phyloP scores from a whole-genome alignment of 805 yeast genomes.

The Kodamaea laetipori region DNA sequence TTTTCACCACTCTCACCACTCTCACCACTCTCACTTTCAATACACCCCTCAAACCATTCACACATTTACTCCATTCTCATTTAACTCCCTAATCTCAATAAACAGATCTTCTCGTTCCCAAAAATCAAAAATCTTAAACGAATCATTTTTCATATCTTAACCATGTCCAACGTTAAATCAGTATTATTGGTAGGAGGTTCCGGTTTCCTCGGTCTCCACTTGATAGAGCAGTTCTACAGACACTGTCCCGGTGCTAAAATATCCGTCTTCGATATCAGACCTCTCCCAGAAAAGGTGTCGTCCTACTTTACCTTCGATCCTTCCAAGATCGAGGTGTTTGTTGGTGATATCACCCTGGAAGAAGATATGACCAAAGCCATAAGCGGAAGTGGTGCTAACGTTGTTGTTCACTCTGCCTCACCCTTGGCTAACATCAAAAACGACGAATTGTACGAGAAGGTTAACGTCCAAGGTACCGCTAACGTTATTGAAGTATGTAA shows the following conservation, averaged over 20 bases:
- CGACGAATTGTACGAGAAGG: conserved; percentile 82
- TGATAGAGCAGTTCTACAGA: conserved; percentile 80
- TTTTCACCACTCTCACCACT: neutral
- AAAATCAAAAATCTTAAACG: neutral
- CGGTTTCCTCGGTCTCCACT: conserved; percentile 90
- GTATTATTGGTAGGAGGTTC: conserved; percentile 94
- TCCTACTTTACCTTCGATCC: conserved; percentile 74
- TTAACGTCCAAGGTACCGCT: conserved; percentile 86
- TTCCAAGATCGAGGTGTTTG: conserved; percentile 55
- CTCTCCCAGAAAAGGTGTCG: conserved; percentile 72
- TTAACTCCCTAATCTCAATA: no score
- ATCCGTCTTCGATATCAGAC: conserved; percentile 89
- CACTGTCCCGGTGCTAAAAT: conserved; percentile 67
- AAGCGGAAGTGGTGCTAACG: conserved; percentile 57
- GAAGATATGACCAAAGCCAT: conserved; percentile 70
- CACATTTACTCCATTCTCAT: neutral
- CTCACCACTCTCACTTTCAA: neutral
- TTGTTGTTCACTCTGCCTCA: conserved; percentile 93
- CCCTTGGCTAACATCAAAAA: conserved; percentile 83
- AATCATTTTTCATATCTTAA: neutral
- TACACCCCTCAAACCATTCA: neutral
- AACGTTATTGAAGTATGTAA: conserved; percentile 69
- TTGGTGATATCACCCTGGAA: conserved; percentile 82
- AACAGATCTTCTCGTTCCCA: no score
- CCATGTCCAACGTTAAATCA: conserved; percentile 37